Base-by-base conservation (phyloP, 2,329 filamentous ascomycete genomes). In the Penicillium sp. region DNA sequence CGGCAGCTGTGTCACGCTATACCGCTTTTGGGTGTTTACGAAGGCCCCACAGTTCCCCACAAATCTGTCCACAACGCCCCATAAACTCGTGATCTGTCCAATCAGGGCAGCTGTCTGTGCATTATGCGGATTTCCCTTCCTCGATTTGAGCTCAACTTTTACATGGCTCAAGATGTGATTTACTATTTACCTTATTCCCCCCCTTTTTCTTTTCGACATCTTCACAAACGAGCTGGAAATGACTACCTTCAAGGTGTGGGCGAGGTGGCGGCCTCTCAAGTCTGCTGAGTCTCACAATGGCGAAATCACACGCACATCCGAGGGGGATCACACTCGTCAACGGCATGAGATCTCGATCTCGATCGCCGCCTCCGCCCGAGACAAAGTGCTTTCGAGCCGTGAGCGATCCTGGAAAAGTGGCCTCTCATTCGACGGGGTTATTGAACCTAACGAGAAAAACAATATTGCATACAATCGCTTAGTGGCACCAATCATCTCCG, bases 401-500 rank as follows among this genome's bases (percentile, higher is more conserved):
- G 44, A 48, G 27, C 18, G 45, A 11, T 44, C 60, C 2, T 70
- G 68, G 69, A 67, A 62, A 32, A 71, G 68, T 36, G 56, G 45
- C 0, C 40, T 54, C 4, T 54, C 63, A 7, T 69, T 70, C 39
- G 53, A 56, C 6, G 50, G 49, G 5, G 48, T 67, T 1, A 67
- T 72, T 46, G 56, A 62, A 21, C 18, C 53, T 4, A 21, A 48
- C 8, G 60, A 64, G 16, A 56, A 45, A 14, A 72, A 71, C 50
- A 48, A 64, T n/a, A 24, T 50, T 3, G 61, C 75, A 2, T 73
- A 70, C 41, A 56, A 66, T 16, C 47, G 50, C 0, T 57, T 73
- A 3, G 70, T 78, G 3, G 62, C 65, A 13, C 72, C 74, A 4
- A 64, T 63, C 0, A 48, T 77, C 0, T 66, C 71, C 1, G 47